Evolutionary conservation across 179 eudicot species (phyloP).

Genomic region (Beta corolliflora): DNA sequence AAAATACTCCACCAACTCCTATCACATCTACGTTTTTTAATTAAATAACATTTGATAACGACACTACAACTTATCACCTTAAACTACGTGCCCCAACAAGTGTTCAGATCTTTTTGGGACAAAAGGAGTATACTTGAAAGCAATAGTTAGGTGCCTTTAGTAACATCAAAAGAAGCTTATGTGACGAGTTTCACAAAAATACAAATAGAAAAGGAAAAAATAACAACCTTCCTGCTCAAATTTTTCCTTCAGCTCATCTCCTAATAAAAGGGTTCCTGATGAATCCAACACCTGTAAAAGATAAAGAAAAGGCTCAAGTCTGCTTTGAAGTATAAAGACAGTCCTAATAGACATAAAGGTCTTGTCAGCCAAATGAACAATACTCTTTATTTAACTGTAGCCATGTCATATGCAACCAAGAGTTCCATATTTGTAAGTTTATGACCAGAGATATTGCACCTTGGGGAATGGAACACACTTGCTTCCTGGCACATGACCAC

Average conservation of each 20-base stretch:
- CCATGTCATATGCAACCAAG: not conserved
- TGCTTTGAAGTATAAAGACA: not conserved
- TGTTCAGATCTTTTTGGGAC: too few relatives aligned
- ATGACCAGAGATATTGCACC: conserved; percentile 36
- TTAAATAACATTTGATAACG: too few relatives aligned
- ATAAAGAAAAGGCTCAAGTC: conserved; percentile 18
- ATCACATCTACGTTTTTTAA: too few relatives aligned
- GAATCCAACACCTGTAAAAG: conserved; percentile 70
- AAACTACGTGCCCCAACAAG: too few relatives aligned
- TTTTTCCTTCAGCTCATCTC: conserved; percentile 67
- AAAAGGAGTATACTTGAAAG: not conserved
- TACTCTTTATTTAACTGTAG: not conserved
- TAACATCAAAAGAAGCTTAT: not conserved
- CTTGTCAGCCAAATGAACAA: not conserved
- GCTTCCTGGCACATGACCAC: conserved; percentile 98
- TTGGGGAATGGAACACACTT: conserved; percentile 86
- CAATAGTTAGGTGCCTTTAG: not conserved
- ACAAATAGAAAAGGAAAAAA: not conserved
- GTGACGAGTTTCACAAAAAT: not conserved
- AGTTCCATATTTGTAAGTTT: not conserved
- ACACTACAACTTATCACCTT: too few relatives aligned
- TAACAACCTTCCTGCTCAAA: conserved; percentile 73
- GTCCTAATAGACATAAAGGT: not conserved
- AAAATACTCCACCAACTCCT: too few relatives aligned
- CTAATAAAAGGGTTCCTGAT: conserved; percentile 65